These are phyloP conservation scores for Sclerotiophoma versabilis DNA, from an alignment of 2,329 filamentous ascomycete genomes.

Conservation along the genomic window DNA sequence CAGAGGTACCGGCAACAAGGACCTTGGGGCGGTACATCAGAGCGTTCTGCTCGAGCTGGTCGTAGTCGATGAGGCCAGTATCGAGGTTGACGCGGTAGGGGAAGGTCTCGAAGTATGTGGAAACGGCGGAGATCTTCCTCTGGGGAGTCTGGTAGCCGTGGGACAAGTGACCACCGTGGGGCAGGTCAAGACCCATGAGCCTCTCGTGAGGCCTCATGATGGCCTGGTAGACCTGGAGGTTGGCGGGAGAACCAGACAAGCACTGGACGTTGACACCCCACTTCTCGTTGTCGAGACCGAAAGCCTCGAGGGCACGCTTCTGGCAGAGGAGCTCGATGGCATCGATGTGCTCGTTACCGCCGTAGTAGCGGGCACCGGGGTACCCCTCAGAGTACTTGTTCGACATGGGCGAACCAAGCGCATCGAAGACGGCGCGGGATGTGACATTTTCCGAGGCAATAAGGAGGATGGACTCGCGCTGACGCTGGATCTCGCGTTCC, in stretches of 20 bases:
- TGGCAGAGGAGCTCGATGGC: slow-evolving; percentile 89
- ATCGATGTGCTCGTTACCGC: slow-evolving; percentile 96
- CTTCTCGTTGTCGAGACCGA: slow-evolving; percentile 80
- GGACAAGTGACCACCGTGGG: slow-evolving; percentile 91
- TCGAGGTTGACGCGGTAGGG: slow-evolving; percentile 91
- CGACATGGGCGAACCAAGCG: slow-evolving; percentile 63
- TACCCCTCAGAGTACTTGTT: slow-evolving; percentile 99
- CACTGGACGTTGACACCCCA: slow-evolving; percentile 96
- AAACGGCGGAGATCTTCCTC: slow-evolving; percentile 98
- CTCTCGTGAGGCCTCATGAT: slow-evolving; percentile 95
- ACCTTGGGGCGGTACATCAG: slow-evolving; percentile 93
- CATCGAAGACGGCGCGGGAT: slow-evolving; percentile 50
- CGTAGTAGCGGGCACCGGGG: slow-evolving; percentile 94
- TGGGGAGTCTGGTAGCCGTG: slow-evolving; percentile 97
- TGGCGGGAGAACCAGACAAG: slow-evolving; percentile 90
- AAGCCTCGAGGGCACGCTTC: slow-evolving; percentile 85
- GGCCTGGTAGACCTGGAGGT: slow-evolving; percentile 97
- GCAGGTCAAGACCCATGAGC: slow-evolving; percentile 94
- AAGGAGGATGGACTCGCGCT: slow-evolving; percentile 91
- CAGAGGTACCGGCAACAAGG: slow-evolving; percentile 91
- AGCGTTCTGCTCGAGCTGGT: slow-evolving; percentile 85
- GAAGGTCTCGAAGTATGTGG: slow-evolving; percentile 98
- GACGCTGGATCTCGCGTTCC: slow-evolving; percentile 93
- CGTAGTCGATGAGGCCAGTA: slow-evolving; percentile 95
- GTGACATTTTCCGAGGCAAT: slow-evolving; percentile 52